Base-by-base conservation (phyloP, 2,329 filamentous ascomycete genomes). In the Aspergillus niger region DNA sequence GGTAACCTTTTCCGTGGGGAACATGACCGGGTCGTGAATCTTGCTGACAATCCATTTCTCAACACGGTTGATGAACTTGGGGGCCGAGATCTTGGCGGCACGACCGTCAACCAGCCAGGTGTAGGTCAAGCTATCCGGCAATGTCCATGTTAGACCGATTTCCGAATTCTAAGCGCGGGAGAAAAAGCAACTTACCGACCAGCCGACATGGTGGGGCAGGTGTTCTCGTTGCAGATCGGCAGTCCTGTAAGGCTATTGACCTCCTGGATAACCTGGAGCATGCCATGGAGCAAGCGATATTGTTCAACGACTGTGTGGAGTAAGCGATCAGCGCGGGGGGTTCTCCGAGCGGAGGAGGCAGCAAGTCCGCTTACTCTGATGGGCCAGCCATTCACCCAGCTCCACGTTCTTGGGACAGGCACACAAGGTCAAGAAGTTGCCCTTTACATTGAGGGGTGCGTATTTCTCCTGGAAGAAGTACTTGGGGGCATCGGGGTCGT, bases 1-100 rank as follows among this genome's bases (percentile, higher is more conserved):
- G 48, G 88, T 84, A 41, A 89, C 86, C 6, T 89, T 87, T 69
- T 95, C 92, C 44, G 92, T 97, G 5, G 94, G 94, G 79, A 98
- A 97, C 78, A 96, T 91, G 73, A 86, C 85, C 53, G 87, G 87
- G 75, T 98, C 93, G 70, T 95, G 91, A 65, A 97, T 92, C 80
- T 98, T 98, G 79, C 92, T 92, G 30, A 91, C 91, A 74, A 98
- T 96, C 93, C 94, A 98, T 72, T 94, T 91, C 79, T 97, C 93
- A 76, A 98, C 96, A 26, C 97, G 87, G 67, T 91, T 92, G 80
- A 97, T 95, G 80, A 98, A 98, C 76, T 96, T 92, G 63, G 89
- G 89, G 6, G 94, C 94, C 3, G 94, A 92, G 44, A 98, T 90
- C 77, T 96, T 94, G 65, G 96, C 92, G 10, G 94, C 92, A 73